Percentiles rank a stretch among this genome's conserved stretches.
phyloP scores from a whole-genome alignment of 306 rosid genomes.

The Trifolium fragiferum region DNA sequence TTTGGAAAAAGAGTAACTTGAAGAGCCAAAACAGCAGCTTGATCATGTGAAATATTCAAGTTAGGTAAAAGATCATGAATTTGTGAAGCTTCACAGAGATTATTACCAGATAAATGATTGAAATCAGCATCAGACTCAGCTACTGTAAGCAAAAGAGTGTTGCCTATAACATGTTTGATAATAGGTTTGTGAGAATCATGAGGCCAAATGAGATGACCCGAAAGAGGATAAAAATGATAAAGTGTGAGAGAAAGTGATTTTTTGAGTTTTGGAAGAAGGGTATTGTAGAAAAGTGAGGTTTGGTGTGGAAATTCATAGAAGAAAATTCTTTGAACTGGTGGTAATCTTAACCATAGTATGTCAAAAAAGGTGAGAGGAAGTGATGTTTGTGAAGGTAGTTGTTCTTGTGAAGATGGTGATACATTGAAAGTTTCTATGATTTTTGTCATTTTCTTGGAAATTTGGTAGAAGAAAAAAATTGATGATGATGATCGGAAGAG shows the following conservation, averaged over 20 bases:
- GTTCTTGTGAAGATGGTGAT: slow-evolving; percentile 14
- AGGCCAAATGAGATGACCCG: slow-evolving; percentile 47
- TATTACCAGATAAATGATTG: slow-evolving; percentile 30
- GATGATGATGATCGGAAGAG: slow-evolving; percentile 28
- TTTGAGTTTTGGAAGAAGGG: slow-evolving; percentile 51
- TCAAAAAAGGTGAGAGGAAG: slow-evolving; percentile 57
- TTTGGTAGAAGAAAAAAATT: slow-evolving; percentile 32
- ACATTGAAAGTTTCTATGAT: background rate
- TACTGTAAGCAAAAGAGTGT: slow-evolving; percentile 41
- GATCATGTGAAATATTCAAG: slow-evolving; percentile 32
- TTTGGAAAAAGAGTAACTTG: slow-evolving; percentile 56
- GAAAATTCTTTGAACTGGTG: slow-evolving; percentile 48
- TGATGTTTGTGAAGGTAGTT: background rate
- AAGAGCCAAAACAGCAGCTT: slow-evolving; percentile 41
- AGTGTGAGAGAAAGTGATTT: slow-evolving; percentile 45
- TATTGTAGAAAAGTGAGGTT: slow-evolving; percentile 8
- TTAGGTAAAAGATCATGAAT: slow-evolving; percentile 50
- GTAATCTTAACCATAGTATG: slow-evolving; percentile 44
- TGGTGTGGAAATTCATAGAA: slow-evolving; percentile 45
- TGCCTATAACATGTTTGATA: slow-evolving; percentile 3
- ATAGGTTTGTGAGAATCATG: slow-evolving; percentile 36
- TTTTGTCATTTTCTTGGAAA: background rate
- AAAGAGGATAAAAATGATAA: slow-evolving; percentile 42
- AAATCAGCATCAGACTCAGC: slow-evolving; percentile 53
- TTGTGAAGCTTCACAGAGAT: slow-evolving; percentile 31